These are phyloP conservation scores for Saccharomycopsis hybrid DNA, from an alignment of 1,139 yeast species.

Conservation along the genomic window DNA sequence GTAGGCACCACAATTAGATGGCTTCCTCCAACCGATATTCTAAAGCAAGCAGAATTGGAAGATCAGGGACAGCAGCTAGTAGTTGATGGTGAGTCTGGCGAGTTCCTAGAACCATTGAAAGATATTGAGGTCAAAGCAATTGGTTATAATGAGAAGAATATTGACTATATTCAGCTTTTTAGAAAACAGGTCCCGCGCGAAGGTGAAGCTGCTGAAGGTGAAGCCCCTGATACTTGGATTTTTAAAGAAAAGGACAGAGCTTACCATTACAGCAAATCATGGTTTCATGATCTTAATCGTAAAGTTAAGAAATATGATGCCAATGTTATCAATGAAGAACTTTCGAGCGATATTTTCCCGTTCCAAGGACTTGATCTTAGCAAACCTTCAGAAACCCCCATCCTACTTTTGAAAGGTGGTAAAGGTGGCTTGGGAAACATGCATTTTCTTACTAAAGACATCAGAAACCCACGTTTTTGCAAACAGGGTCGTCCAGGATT, in stretches of 20 bases:
- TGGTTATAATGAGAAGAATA: conserved; percentile 24
- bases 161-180: conserved; percentile 46
- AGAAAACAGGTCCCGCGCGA: too few relatives aligned
- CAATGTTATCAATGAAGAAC: conserved; percentile 54
- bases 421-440: conserved; percentile 93
- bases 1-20: conserved; percentile 83
- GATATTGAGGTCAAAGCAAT: conserved; percentile 25
- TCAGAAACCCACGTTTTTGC: conserved; percentile 85
- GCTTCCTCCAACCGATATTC: conserved; percentile 68
- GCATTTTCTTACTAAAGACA: conserved; percentile 80
- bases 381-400: conserved; percentile 57
- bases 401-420: conserved; percentile 77
- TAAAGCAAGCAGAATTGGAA: conserved; percentile 28
- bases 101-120: conserved; percentile 11
- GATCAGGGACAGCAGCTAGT: too few relatives aligned
- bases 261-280: conserved; percentile 57
- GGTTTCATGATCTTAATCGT: conserved; percentile 56
- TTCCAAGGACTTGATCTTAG: conserved; percentile 70
- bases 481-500: conserved; percentile 71
- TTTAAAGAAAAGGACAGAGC: conserved; percentile 68
- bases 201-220: neutral
- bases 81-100: too few relatives aligned
- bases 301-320: conserved; percentile 61
- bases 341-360: conserved; percentile 64
- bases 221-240: conserved; percentile 44